phyloP scores from a whole-genome alignment of 306 rosid species.

The Prunus dulcis region DNA sequence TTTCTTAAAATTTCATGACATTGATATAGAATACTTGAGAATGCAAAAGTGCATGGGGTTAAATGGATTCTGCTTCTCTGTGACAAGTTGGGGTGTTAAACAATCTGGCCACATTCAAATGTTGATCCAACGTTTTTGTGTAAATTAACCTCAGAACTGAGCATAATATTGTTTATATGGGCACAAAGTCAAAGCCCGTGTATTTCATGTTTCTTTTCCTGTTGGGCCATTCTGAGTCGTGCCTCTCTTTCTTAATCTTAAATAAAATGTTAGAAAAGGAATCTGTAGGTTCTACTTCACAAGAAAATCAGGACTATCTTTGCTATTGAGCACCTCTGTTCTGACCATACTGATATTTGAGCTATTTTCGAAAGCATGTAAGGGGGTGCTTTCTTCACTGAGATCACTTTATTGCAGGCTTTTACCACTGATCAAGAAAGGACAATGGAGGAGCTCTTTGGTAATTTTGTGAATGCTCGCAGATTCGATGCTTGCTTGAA shows the following conservation, averaged over 20 bases:
- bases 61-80: background rate
- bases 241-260: background rate
- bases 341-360: background rate
- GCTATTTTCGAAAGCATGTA: background rate
- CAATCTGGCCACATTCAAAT: too few species aligned
- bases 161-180: too few species aligned
- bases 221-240: background rate
- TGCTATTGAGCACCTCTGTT: background rate
- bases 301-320: background rate
- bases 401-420: constrained; percentile 49
- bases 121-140: too few species aligned
- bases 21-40: background rate
- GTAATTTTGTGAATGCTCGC: constrained; percentile 51
- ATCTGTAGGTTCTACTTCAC: background rate
- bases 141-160: too few species aligned
- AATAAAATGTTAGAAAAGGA: background rate
- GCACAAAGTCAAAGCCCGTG: background rate
- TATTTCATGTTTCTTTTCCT: background rate
- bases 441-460: constrained; percentile 75
- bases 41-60: background rate
- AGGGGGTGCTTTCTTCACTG: constrained; percentile 19
- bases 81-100: too few species aligned
- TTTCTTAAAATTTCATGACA: background rate
- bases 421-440: constrained; percentile 79
- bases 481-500: constrained; percentile 60